Base-by-base conservation (phyloP, 2,329 filamentous ascomycete species). In the Sclerotiophoma versabilis region DNA sequence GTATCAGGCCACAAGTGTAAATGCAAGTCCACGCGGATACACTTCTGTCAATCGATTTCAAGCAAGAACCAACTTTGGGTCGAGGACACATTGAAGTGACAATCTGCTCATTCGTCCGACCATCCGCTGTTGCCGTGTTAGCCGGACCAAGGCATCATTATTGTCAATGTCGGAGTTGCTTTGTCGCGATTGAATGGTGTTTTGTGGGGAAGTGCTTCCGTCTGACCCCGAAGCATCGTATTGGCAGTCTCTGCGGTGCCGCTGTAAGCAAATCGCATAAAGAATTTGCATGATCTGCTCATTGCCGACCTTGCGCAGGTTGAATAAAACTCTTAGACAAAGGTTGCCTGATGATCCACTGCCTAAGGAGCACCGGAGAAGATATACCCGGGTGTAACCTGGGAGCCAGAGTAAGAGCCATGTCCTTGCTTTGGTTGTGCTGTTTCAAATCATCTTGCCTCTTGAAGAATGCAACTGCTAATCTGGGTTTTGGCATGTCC, bases 101-200 rank as follows among this genome's bases (percentile, higher is more conserved):
- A 32, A 14, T 15, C n/a, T 29, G 22, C n/a, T 41, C 12, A 8
- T 30, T 22, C 17, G 27, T 15, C 29, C 22, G 27, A 36, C 3
- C 20, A 38, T 34, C 22, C 33, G 33, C 29, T 41, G 27, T n/a
- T 54, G 33, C 51, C 51, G 51, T 36, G 14, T 34, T 49, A 54
- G 7, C 51, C 51, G 51, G 4, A 14, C 34, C 33, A 45, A 49
- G 22, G 44, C 34, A 37, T 55, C 46, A 46, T 47, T 14, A 22
- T 47, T 37, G 7, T 17, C 25, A 8, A 20, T 32, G 30, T 37
- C 42, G 47, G 53, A 50, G 44, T 56, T 56, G 23, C 29, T 26
- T 47, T 47, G 47, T 51, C n/a, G 15, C 37, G 15, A 25, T 47
- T 50, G 25, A 37, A 46, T 37, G 46, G 46, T 37, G 42, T 42